phyloP scores from a whole-genome alignment of 2,329 filamentous ascomycete genomes.

The Aspergillus sclerotialis region DNA sequence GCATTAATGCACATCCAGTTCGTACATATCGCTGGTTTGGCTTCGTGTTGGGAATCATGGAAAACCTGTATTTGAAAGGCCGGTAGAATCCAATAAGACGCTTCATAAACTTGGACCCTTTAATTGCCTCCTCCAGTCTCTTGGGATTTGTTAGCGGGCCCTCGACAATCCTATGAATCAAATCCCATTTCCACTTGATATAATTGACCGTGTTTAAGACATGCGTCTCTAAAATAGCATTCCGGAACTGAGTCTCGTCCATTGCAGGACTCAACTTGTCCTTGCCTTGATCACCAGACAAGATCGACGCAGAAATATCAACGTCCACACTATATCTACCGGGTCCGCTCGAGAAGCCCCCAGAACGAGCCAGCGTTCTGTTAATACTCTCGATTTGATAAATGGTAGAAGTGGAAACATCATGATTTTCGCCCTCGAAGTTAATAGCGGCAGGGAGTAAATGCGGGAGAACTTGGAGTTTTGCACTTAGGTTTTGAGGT shows the following conservation, averaged over 20 bases:
- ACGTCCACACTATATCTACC: slow-evolving; percentile 38
- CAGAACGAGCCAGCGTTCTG: slow-evolving; percentile 78
- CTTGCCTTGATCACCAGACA: slow-evolving; percentile 36
- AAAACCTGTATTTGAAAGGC: slow-evolving; percentile 94
- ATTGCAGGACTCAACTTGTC: slow-evolving; percentile 55
- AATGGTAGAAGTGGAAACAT: slow-evolving; percentile 79
- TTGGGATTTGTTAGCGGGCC: slow-evolving; percentile 87
- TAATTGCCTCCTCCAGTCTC: slow-evolving; percentile 86
- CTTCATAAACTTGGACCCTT: slow-evolving; percentile 93
- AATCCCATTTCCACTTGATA: slow-evolving; percentile 94
- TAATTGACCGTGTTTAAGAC: slow-evolving; percentile 87
- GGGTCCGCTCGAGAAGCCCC: slow-evolving; percentile 35
- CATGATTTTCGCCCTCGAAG: slow-evolving; percentile 64
- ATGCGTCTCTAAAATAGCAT: slow-evolving; percentile 62
- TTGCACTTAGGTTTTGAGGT: slow-evolving; percentile 71
- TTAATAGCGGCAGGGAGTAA: slow-evolving; percentile 70
- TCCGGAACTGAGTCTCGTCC: slow-evolving; percentile 58
- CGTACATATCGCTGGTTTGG: slow-evolving; percentile 91
- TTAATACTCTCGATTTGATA: slow-evolving; percentile 99
- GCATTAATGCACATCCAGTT: slow-evolving; percentile 80
- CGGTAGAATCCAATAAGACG: slow-evolving; percentile 89
- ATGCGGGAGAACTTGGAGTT: slow-evolving; percentile 81
- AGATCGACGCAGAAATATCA: slow-evolving; percentile 38
- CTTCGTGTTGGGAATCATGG: slow-evolving; percentile 80
- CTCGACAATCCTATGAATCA: slow-evolving; percentile 84